phyloP scores from a whole-genome alignment of 306 rosid genomes.

The Ormosia semicastrata region DNA sequence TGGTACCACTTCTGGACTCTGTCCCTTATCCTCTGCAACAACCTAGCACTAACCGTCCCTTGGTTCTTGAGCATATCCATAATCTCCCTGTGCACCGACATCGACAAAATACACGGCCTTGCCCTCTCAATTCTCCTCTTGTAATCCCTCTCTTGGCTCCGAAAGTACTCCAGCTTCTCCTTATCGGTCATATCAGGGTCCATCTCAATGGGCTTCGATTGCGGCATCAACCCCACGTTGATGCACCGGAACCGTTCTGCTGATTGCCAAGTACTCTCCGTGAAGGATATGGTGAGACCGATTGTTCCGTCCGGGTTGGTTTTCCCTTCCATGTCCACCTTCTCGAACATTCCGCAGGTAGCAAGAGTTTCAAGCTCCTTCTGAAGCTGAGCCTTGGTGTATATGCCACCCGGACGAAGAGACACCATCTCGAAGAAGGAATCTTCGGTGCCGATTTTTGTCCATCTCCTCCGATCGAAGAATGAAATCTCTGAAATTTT shows the following conservation, averaged over 20 bases:
- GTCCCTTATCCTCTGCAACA: conserved; percentile 69
- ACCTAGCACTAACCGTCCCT: conserved; percentile 66
- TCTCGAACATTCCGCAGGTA: conserved; percentile 80
- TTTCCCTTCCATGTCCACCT: conserved; percentile 75
- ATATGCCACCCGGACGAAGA: conserved; percentile 55
- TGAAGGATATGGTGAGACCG: conserved; percentile 54
- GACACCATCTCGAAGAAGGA: conserved; percentile 80
- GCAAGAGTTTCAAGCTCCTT: conserved; percentile 68
- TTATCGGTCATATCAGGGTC: conserved; percentile 78
- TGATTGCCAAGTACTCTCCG: conserved; percentile 74
- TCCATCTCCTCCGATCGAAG: conserved; percentile 57
- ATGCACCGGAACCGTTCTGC: conserved; percentile 72
- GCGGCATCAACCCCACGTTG: conserved; percentile 67
- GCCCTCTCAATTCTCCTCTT: conserved; percentile 68
- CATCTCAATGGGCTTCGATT: conserved; percentile 68
- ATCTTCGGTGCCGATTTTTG: conserved; percentile 65
- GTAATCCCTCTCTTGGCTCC: conserved; percentile 65
- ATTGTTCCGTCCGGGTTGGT: conserved; percentile 71
- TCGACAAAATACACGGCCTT: conserved; percentile 62
- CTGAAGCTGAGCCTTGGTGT: conserved; percentile 74
- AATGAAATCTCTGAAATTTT: conserved; percentile 62
- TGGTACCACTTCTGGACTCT: conserved; percentile 79
- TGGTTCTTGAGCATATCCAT: conserved; percentile 52
- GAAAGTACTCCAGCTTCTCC: conserved; percentile 59
- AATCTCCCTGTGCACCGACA: conserved; percentile 58